Conservation (phyloP, 768 basidiomycete genomes). For the Rhizopogon vulgaris region DNA sequence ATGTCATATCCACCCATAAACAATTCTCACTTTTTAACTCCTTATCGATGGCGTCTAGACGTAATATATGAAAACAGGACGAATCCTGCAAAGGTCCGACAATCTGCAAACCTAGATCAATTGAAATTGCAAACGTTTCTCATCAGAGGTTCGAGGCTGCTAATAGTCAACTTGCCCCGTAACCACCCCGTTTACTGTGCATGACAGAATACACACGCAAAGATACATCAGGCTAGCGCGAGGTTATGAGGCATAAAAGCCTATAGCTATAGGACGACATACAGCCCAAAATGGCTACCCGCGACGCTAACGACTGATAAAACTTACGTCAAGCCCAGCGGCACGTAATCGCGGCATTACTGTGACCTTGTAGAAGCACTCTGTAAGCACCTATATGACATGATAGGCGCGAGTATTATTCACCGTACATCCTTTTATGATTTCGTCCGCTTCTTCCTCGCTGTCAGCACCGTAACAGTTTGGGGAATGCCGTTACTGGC, state of each 20-base stretch:
- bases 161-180: background rate
- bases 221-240: background rate
- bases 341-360: slow-evolving; percentile 14
- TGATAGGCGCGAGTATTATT: slow-evolving; percentile 3
- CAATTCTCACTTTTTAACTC: background rate
- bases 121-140: background rate
- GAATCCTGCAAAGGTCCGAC: background rate
- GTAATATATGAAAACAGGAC: background rate
- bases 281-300: background rate
- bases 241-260: background rate
- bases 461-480: slow-evolving; percentile 53
- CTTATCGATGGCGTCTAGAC: slow-evolving; percentile 7
- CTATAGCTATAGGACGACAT: background rate
- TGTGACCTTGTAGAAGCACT: slow-evolving; percentile 2
- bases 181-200: background rate
- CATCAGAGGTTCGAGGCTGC: background rate
- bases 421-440: slow-evolving; percentile 9
- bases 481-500: slow-evolving; percentile 10
- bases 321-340: background rate
- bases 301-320: background rate
- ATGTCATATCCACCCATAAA: background rate
- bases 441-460: slow-evolving; percentile 43
- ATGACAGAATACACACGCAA: background rate
- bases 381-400: slow-evolving; percentile 4
- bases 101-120: background rate